A percentile compares a stretch with the other conserved stretches of the same genome.
phyloP scores from a whole-genome alignment of 352 stramenopile species.

The Phytophthora aleatoria region DNA sequence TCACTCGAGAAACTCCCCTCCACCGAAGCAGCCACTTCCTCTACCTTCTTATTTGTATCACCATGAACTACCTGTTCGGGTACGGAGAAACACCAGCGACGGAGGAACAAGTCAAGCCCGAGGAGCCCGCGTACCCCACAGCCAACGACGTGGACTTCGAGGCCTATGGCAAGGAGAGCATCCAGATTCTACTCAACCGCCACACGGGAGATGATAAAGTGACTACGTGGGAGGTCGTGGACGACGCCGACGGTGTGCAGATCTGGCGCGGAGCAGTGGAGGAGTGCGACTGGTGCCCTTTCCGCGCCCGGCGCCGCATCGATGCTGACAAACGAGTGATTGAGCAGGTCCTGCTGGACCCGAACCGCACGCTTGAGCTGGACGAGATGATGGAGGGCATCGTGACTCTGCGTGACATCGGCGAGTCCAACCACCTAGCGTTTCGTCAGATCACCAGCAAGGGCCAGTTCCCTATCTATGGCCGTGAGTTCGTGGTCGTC shows the following conservation, averaged over 20 bases:
- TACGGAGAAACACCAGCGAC: conserved; percentile 30
- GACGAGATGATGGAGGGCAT: conserved; percentile 84
- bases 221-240: conserved; percentile 74
- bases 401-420: conserved; percentile 55
- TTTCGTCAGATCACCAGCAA: conserved; percentile 82
- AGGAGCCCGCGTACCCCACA: conserved; percentile 46
- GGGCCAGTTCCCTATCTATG: conserved; percentile 75
- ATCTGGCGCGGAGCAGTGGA: conserved; percentile 76
- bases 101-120: conserved; percentile 34
- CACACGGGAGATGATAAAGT: conserved; percentile 67
- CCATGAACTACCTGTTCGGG: conserved; percentile 48
- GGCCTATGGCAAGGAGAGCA: conserved; percentile 65
- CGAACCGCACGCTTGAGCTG: conserved; percentile 65
- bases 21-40: conserved; percentile 8
- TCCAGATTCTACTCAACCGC: conserved; percentile 66
- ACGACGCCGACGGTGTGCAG: conserved; percentile 47
- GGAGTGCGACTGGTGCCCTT: conserved; percentile 68
- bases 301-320: conserved; percentile 64
- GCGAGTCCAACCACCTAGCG: conserved; percentile 58
- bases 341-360: conserved; percentile 64
- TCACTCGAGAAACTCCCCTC: conserved; percentile 32
- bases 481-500: conserved; percentile 76
- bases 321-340: conserved; percentile 59
- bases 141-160: conserved; percentile 66
- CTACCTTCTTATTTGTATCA: not conserved